These are phyloP conservation scores for Blepharisma undulans DNA, from an alignment of 169 alveolate genomes.

Conservation along the genomic window DNA sequence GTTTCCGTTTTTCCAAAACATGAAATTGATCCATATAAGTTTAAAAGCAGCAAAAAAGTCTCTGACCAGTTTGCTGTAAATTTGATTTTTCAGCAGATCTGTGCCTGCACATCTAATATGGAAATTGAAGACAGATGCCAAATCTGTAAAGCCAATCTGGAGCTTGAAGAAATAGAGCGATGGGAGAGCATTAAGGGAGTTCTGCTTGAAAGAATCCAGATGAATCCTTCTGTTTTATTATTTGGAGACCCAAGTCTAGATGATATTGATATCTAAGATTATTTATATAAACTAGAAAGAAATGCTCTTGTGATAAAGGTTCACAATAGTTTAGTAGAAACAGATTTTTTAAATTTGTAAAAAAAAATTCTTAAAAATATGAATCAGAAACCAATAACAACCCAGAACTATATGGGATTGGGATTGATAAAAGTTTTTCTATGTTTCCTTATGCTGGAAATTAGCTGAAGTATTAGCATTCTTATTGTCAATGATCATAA, in stretches of 20 bases:
- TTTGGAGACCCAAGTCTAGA: conserved; percentile 55
- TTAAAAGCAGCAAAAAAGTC: conserved; percentile 43
- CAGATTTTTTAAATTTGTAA: too few relatives aligned
- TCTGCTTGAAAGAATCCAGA: conserved; percentile 10
- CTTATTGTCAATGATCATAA: too few relatives aligned
- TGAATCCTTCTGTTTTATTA: conserved; percentile 43
- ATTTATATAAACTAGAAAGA: too few relatives aligned
- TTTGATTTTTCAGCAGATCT: conserved; percentile 22
- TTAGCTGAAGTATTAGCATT: too few relatives aligned
- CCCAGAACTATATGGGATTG: too few relatives aligned
- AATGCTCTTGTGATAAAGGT: too few relatives aligned
- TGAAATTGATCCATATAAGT: conserved; percentile 59
- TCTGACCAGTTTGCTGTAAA: conserved; percentile 41
- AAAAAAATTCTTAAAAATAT: too few relatives aligned
- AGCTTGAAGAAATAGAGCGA: neutral
- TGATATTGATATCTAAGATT: conserved; percentile 50
- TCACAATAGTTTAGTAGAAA: too few relatives aligned
- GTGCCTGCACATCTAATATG: neutral
- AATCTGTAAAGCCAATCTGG: conserved; percentile 11
- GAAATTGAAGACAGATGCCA: conserved; percentile 41
- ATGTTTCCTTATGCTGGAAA: too few relatives aligned
- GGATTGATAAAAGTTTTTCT: too few relatives aligned
- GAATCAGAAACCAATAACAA: too few relatives aligned
- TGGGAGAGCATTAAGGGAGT: conserved; percentile 29
- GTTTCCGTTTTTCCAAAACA: neutral